Evolutionary conservation across 352 stramenopile genomes (phyloP).

Genomic region (Hyaloperonospora brassicae): DNA sequence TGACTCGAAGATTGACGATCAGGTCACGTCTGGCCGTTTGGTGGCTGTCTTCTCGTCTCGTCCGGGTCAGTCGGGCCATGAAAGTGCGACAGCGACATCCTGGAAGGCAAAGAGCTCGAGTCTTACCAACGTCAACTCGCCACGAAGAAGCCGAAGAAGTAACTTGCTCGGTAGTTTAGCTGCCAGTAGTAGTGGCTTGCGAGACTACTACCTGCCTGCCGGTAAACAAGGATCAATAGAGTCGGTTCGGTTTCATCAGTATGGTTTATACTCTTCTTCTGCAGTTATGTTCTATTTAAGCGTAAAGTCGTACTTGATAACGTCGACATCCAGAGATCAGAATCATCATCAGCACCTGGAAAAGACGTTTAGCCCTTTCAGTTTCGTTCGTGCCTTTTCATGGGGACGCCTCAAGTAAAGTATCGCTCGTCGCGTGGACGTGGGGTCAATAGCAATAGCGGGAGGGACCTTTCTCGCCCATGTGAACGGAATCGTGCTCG

Average conservation of each 20-base stretch:
- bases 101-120: slow-evolving; percentile 98
- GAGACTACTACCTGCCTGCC: slow-evolving; percentile 1
- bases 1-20: slow-evolving; percentile 93
- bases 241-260: slow-evolving; percentile 34
- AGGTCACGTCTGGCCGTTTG: slow-evolving; percentile 95
- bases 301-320: no score
- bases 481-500: slow-evolving; percentile 16
- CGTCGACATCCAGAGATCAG: no score
- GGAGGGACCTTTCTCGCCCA: slow-evolving; percentile 4
- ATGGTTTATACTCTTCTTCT: background rate
- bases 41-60: slow-evolving; percentile 95
- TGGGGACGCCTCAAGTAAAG: slow-evolving; percentile 70
- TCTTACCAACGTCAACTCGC: slow-evolving; percentile 99
- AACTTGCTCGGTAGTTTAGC: slow-evolving; percentile 24
- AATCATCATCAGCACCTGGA: no score
- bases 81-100: slow-evolving; percentile 97
- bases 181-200: background rate
- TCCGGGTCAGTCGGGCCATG: slow-evolving; percentile 96
- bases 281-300: no score
- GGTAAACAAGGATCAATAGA: slow-evolving; percentile 37
- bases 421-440: slow-evolving; percentile 49
- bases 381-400: slow-evolving; percentile 1
- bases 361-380: no score
- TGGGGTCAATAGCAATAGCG: slow-evolving; percentile 30
- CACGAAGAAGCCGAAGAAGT: slow-evolving; percentile 98